Base-by-base conservation (phyloP, 768 basidiomycete species). In the Mycena belliarum region DNA sequence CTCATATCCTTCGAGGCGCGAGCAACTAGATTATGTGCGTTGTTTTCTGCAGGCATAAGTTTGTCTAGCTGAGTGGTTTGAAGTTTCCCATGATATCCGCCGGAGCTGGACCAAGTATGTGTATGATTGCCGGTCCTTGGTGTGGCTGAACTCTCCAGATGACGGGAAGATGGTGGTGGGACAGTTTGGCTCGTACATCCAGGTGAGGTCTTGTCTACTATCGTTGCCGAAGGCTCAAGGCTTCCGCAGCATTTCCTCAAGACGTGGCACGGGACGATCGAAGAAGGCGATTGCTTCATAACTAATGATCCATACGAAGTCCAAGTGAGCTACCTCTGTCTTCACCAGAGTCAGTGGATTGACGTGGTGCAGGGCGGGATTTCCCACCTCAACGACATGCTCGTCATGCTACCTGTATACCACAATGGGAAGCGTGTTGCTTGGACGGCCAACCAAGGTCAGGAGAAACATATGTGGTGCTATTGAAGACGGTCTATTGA, bases 1-100 rank as follows among this genome's bases (percentile, higher is more conserved):
- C 40, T 41, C 10, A 51, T 21, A 28, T 49, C 23, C 29, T 23
- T 33, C 26, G 16, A 62, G 60, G 68, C 66, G 68, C 16, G 68
- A 69, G 49, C 68, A 69, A 32, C 57, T 69, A 24, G 61, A 63
- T 52, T 63, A 63, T 63, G 61, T 62, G 38, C 32, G 52, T n/a
- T 15, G 32, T 23, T 42, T 15, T 21, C 24, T 33, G n/a, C 33
- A 42, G 11, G 18, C 29, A n/a, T n/a, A 18, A 25, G n/a, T 29
- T 37, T 44, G 15, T 4, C 42, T 3, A 60, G 55, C 66, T 41
- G 65, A 69, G 11, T 8, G 12, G 7, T 33, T 20, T 35, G 44
- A 56, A 70, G 52, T 70, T 70, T 55, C 69, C 69, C 4, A 69
- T 69, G 68, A 70, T 70, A 49, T 65, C 67, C 20, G 69, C 68